Evolutionary conservation across 148 eudicot species (phyloP), one percentile per base, ranked within the genome.

Genomic region (Rheum nobile): DNA sequence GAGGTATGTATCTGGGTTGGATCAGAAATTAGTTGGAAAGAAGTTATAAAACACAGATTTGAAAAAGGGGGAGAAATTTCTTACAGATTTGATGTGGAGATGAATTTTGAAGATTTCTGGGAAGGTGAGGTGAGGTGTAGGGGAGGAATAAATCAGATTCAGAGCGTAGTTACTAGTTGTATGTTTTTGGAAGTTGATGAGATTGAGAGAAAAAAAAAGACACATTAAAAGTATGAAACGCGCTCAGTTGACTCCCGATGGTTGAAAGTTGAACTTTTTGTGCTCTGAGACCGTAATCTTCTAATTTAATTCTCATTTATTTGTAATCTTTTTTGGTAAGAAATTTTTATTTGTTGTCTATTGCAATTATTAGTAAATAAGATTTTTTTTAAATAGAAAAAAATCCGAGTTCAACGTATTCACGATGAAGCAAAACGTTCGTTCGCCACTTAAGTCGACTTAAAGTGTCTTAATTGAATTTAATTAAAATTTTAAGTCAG

Each of bases 241-340:
- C 70, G 70, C 39, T 65, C 41, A 17, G 70, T 65, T 65, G 70
- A 65, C 70, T 65, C 70, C 34, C 4, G 22, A 32, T 65, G 70
- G 39, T 7, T 16, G 37, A 17, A 22, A 31, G 39, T 65, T 65
- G 21, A 31, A 34, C 41, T 17, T 7, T 57, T 65, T 65, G n/a
- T 31, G 39, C n/a, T 32, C 14, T 57, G 14, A 7, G 22, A 16
- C 55, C 55, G 55, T 7, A 17, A 6, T 7, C 55, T 48, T n/a
- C n/a, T n/a, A n/a, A n/a, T n/a, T n/a, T n/a, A n/a, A n/a, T n/a
- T n/a, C n/a, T 8, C 0, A 41, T 35, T 35, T 35, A 8, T 41
- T 1, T 8, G 43, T 41, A 41, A 41, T 41, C 43, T 41, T 6
- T 37, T 37, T 37, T 2, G 39, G 39, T 37, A 37, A 37, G 61